A percentile compares a stretch with the other conserved stretches of the same genome.
phyloP scores from a whole-genome alignment of 2,329 filamentous ascomycete species.

The Didymella pinodella region DNA sequence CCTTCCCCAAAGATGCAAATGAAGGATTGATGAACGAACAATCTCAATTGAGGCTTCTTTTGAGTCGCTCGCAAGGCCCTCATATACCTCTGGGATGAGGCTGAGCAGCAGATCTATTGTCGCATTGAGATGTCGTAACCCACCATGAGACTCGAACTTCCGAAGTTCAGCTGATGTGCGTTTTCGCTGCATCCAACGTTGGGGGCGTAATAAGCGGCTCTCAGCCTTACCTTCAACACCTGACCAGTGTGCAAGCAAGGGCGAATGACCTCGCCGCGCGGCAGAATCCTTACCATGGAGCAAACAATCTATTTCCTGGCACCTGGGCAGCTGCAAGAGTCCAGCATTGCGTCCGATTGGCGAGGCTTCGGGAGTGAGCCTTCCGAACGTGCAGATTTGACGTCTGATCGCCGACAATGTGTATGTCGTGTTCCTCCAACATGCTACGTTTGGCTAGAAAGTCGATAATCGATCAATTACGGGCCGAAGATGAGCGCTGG shows the following conservation, averaged over 20 bases:
- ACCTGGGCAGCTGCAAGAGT: not conserved
- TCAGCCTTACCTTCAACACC: constrained; percentile 2
- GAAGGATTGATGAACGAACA: not conserved
- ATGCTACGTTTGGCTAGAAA: constrained; percentile 6
- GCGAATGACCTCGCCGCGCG: constrained; percentile 2
- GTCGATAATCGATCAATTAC: not conserved
- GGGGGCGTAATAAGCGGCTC: constrained; percentile 3
- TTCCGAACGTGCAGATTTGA: not conserved
- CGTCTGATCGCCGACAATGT: constrained; percentile 1
- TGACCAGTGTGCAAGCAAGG: constrained; percentile 10
- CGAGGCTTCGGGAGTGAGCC: too few relatives aligned
- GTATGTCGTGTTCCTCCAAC: constrained; percentile 1
- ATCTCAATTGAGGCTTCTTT: not conserved
- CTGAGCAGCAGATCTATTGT: constrained; percentile 4
- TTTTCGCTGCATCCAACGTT: not conserved
- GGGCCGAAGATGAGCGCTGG: not conserved
- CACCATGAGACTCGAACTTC: constrained; percentile 1
- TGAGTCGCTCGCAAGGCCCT: not conserved
- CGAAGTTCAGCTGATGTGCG: constrained; percentile 7
- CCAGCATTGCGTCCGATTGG: not conserved
- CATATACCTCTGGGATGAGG: constrained; percentile 6
- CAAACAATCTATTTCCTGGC: constrained; percentile 1
- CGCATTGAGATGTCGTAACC: constrained; percentile 11
- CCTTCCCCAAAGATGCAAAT: not conserved
- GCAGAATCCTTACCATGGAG: not conserved